phyloP scores from a whole-genome alignment of 805 yeast species.

The Myxozyma nipponensis region DNA sequence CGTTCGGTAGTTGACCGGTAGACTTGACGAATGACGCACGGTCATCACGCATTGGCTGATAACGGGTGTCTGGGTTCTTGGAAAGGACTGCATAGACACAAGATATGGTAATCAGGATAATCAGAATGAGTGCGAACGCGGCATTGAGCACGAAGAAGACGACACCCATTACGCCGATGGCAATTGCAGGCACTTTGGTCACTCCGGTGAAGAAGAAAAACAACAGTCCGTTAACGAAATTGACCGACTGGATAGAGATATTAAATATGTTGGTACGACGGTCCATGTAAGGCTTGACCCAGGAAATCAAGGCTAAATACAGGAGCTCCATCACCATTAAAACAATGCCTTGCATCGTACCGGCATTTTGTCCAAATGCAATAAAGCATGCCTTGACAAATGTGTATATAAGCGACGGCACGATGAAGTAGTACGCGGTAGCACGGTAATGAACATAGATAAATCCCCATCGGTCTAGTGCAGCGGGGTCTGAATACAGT shows the following conservation, averaged over 20 bases:
- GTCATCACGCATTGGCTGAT: constrained; percentile 95
- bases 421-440: constrained; percentile 76
- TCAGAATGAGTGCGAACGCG: constrained; percentile 71
- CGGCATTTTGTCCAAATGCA: constrained; percentile 76
- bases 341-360: constrained; percentile 76
- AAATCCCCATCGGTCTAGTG: constrained; percentile 86
- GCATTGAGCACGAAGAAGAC: constrained; percentile 89
- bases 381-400: constrained; percentile 76
- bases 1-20: constrained; percentile 37
- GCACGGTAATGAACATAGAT: constrained; percentile 89
- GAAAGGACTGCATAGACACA: constrained; percentile 78
- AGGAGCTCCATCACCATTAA: constrained; percentile 71
- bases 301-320: constrained; percentile 62
- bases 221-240: constrained; percentile 76
- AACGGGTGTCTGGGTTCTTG: constrained; percentile 91
- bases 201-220: constrained; percentile 79
- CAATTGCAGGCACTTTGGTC: constrained; percentile 79
- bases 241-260: constrained; percentile 76
- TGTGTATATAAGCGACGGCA: constrained; percentile 59
- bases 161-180: constrained; percentile 88
- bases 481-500: constrained; percentile 75
- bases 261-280: constrained; percentile 91
- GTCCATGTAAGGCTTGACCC: constrained; percentile 87
- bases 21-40: constrained; percentile 79
- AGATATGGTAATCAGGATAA: constrained; percentile 82